Base-by-base conservation (phyloP, 306 rosid species). In the Clitoria ternatea region DNA sequence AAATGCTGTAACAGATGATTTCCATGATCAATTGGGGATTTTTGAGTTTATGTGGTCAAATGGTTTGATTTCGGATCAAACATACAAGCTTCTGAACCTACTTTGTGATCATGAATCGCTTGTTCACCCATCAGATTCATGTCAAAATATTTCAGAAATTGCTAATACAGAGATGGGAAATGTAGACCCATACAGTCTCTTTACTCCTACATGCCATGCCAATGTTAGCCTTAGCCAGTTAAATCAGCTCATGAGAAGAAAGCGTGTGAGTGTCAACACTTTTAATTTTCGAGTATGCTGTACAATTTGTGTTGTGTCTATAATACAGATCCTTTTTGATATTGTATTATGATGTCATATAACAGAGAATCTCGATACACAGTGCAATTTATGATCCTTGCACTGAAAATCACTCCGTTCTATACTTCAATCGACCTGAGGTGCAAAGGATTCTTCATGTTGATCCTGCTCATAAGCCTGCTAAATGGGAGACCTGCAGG, bases 21-120 rank as follows among this genome's bases (percentile, higher is more conserved):
- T 69, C 83, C 79, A 79, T 64, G 93, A 91, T 59, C 96, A 82
- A 63, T 60, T 85, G 81, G 97, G 97, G 40, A 37, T 87, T 61
- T 81, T 70, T 79, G 85, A 87, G 76, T 91, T 91, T 67, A 37
- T 91, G 93, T 91, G 97, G 97, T 47, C 97, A 0, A 77, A 82
- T 35, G 97, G 97, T 70, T 50, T 91, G 85, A 87, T 91, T 66
- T 91, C 97, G 39, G 96, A 91, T 75, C 82, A 89, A 77, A 89
- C 96, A 73, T 89, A 71, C 85, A 80, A 83, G 64, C 83, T 65
- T 24, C 79, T 89, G 64, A 83, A 87, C 70, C 63, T 82, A 50
- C 71, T 44, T 35, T 91, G 97, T 47, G 84, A 73, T 66, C 62
- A 12, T 27, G 72, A 84, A 72, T 72, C 96, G 44, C 80, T 87